Base-by-base conservation (phyloP, 345 rosid genomes). In the Arabis hirsuta region DNA sequence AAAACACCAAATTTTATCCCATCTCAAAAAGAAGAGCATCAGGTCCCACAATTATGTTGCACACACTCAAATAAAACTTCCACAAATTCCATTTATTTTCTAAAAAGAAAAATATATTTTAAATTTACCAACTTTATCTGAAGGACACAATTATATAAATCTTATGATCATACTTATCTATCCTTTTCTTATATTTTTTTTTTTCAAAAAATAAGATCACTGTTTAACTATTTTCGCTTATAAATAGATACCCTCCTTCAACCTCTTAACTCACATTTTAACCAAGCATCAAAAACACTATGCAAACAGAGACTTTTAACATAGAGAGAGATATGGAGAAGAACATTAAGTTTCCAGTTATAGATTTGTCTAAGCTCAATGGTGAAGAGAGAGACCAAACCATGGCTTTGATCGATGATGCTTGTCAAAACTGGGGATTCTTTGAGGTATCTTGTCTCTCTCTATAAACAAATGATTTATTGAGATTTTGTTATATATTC, bases 391-490 rank as follows among this genome's bases (percentile, higher is more conserved):
- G 90, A 78, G 72, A 63, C 61, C 53, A 76, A 46, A 76, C 85
- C 79, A 84, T 84, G 95, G 82, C 82, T 44, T 65, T 67, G 74
- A 88, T 90, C 73, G 73, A 82, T 6, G 87, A 90, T 63, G 93
- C 96, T 67, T 90, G 96, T 56, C 89, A 82, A 74, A 86, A 87
- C 12, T 90, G 95, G 90, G 97, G 95, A 7, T 90, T 88, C 85
- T 90, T 90, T 79, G 89, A 90, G 95, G 97, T 90, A 36, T 64
- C 55, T 26, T 39, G 22, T 45, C 43, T 55, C 64, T 61, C 44
- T 55, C 24, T 34, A 48, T 7, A 56, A 19, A 5, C 12, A 4
- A 57, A 36, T 20, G 3, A 58, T 24, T 5, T 24, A 27, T n/a
- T 10, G 24, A 39, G 27, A 39, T 54, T 29, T 27, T 36, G 9